A percentile compares a stretch with the other conserved stretches of the same genome.
These are phyloP conservation scores for Jackrogersella multiformis DNA, from an alignment of 495 filamentous ascomycete species.

Conservation along the genomic window DNA sequence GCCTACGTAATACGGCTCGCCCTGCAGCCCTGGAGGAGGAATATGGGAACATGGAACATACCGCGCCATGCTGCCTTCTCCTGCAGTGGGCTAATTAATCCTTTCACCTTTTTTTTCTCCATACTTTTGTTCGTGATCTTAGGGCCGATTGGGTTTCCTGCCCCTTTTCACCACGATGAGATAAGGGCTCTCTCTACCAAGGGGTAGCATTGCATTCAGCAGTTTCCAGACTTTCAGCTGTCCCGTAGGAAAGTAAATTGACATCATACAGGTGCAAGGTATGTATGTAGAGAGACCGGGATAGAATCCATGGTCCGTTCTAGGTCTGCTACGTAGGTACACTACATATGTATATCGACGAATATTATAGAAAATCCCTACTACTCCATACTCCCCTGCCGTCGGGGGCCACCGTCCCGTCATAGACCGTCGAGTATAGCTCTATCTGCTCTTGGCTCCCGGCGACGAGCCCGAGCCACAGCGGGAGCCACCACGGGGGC, in stretches of 20 bases:
- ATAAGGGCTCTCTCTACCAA: background rate
- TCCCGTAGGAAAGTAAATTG: background rate
- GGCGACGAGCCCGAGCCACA: background rate
- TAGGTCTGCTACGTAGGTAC: background rate
- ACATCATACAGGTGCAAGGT: background rate
- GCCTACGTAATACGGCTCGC: slow-evolving; percentile 38
- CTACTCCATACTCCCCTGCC: background rate
- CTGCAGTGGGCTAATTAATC: slow-evolving; percentile 34
- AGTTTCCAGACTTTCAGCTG: slow-evolving; percentile 10
- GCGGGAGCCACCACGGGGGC: slow-evolving; percentile 2
- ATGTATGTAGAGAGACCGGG: background rate
- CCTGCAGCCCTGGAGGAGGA: too few species aligned
- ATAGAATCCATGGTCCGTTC: slow-evolving; percentile 6
- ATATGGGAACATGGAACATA: slow-evolving; percentile 17
- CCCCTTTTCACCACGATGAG: slow-evolving; percentile 20
- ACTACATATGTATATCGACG: background rate
- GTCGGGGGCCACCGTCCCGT: background rate
- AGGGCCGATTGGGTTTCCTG: slow-evolving; percentile 30
- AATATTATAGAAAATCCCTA: background rate
- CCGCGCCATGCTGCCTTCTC: slow-evolving; percentile 13
- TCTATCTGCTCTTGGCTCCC: background rate
- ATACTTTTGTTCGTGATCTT: slow-evolving; percentile 26
- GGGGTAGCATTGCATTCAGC: background rate
- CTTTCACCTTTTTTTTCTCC: slow-evolving; percentile 15
- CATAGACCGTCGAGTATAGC: background rate